Evolutionary conservation across 176 grass and related monocot species (phyloP), one percentile per base, ranked within the genome.

Genomic region (Thalia dealbata): DNA sequence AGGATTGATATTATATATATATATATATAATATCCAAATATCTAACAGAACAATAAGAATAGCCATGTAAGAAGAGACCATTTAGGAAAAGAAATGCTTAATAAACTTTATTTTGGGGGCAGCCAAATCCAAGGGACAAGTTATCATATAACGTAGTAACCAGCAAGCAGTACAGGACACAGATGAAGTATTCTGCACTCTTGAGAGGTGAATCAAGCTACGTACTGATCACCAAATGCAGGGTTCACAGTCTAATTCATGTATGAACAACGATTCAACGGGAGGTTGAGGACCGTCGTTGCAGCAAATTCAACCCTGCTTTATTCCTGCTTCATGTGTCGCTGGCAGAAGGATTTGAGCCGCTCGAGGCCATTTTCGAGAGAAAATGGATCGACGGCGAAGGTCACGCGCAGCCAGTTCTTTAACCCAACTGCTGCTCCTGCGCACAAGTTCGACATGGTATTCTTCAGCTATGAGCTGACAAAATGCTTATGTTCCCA

Each of bases 301-400:
- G 19, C 18, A 58, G 54, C 7, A 58, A n/a, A 58, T 16, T 58
- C 45, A 13, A 13, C 16, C 54, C 21, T n/a, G 21, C 54, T 56
- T 56, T 6, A n/a, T n/a, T n/a, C 8, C 19, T 23, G 27, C 35
- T 85, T 83, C 24, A 58, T 44, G 82, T 96, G 88, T 71, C 86
- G 84, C 23, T 85, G 15, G 58, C 83, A 96, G 77, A 91, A 96
- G 14, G 76, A 87, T 73, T 96, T 86, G 18, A 96, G 27, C 74
- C 88, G 78, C 28, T 77, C 79, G 74, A 91, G 81, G 67, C 74
- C 88, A 55, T 75, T 81, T 76, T 81, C 79, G 14, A 91, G 88
- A 74, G 79, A 76, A 61, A 70, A 32, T 48, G 64, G 64, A 66
- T 87, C 83, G 2, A 78, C 24, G 6, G 88, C 92, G 23, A 91